phyloP scores from a whole-genome alignment of 495 filamentous ascomycete genomes.

The Hyaloscypha bicolor region DNA sequence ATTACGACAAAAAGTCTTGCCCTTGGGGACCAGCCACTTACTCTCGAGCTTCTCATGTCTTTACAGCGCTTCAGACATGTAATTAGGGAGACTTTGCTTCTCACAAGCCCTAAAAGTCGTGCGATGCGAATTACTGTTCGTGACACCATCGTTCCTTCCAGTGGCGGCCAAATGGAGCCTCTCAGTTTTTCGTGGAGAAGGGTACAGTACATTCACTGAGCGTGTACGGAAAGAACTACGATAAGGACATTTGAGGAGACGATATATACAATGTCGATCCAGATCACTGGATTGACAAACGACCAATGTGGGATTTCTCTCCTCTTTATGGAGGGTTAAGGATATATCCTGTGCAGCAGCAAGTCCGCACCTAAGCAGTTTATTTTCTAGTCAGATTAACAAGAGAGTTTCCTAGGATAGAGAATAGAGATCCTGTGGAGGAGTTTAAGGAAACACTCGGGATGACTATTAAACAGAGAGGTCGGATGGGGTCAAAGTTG shows the following conservation, averaged over 20 bases:
- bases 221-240: constrained; percentile 43
- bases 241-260: constrained; percentile 37
- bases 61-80: constrained; percentile 52
- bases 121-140: constrained; percentile 38
- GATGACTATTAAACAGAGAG: constrained; percentile 26
- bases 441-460: constrained; percentile 36
- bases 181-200: constrained; percentile 46
- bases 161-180: constrained; percentile 50
- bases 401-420: constrained; percentile 58
- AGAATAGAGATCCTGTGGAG: constrained; percentile 29
- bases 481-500: constrained; percentile 35
- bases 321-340: constrained; percentile 56
- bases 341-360: constrained; percentile 54
- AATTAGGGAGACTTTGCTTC: constrained; percentile 50
- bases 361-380: constrained; percentile 57
- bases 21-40: constrained; percentile 21
- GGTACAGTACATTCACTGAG: constrained; percentile 42
- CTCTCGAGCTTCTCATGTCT: constrained; percentile 34
- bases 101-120: constrained; percentile 57
- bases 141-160: constrained; percentile 51
- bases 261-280: constrained; percentile 40
- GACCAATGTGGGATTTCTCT: constrained; percentile 31
- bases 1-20: neutral
- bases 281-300: constrained; percentile 34
- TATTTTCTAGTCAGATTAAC: constrained; percentile 60